phyloP scores from a whole-genome alignment of 1,284 basidiomycete genomes.

The Heterobasidion irregulare region DNA sequence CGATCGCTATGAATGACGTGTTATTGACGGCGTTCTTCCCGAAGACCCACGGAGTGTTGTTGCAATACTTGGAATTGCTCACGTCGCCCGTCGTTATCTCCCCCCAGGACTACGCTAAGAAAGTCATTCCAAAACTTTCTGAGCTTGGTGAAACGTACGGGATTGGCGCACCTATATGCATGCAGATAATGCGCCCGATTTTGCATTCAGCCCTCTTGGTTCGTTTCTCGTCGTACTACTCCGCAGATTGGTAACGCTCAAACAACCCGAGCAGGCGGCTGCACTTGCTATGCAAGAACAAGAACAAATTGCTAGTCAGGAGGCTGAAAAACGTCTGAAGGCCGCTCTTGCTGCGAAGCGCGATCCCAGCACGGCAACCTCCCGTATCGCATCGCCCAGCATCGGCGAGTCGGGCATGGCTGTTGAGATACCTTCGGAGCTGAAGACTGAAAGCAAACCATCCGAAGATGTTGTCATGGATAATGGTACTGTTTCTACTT shows the following conservation, averaged over 20 bases:
- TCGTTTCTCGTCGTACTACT: conserved; percentile 16
- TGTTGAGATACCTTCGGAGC: conserved; percentile 24
- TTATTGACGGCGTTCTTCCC: conserved; percentile 5
- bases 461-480: conserved; percentile 49
- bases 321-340: conserved; percentile 68
- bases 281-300: conserved; percentile 56
- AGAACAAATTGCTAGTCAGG: conserved; percentile 58
- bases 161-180: conserved; percentile 77
- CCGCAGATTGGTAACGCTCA: background rate
- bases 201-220: conserved; percentile 60
- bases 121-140: conserved; percentile 61
- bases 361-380: conserved; percentile 45
- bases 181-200: conserved; percentile 86
- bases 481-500: conserved; percentile 10
- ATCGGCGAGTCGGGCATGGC: conserved; percentile 23
- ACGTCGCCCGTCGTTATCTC: conserved; percentile 54
- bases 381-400: conserved; percentile 54
- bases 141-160: conserved; percentile 71
- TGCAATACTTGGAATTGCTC: conserved; percentile 70
- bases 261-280: conserved; percentile 29
- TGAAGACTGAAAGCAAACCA: conserved; percentile 23
- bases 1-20: conserved; percentile 18
- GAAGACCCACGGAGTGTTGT: conserved; percentile 69
- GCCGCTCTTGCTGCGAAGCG: conserved; percentile 70
- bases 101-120: conserved; percentile 54